Base-by-base conservation (phyloP, 306 rosid species). In the Prunus campanulata region DNA sequence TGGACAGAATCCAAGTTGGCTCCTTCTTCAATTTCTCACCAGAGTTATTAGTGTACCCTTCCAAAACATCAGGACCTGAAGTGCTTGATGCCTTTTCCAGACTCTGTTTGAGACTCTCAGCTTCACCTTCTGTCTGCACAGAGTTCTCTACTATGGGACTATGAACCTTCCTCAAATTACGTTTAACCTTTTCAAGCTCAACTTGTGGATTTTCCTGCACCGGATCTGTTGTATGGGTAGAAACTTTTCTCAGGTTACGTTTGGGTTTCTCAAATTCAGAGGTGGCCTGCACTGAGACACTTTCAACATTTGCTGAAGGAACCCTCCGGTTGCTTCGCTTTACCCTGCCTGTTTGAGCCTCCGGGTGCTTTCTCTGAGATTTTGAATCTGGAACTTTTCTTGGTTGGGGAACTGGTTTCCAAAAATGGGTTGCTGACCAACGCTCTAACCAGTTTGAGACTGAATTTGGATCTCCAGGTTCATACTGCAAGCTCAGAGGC, bases 111-210 rank as follows among this genome's bases (percentile, higher is more conserved):
- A 83, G 77, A 68, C 77, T 74, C 67, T 88, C 96, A 19, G 83
- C 54, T 70, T 87, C 98, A 35, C 75, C 86, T 83, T 90, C 98
- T 12, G 82, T 47, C 65, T 55, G 86, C 70, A 76, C 86, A 70
- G 88, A 74, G 78, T 83, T 87, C 81, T 93, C 98, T 49, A 86
- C 86, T 77, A 82, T 85, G 10, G 99, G 98, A 84, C 81, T 96
- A 65, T 91, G 96, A 81, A 96, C 93, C 93, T 88, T 96, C 77
- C 99, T 93, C 82, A 93, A 85, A 89, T 85, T 89, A 24, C 96
- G 97, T 55, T 96, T 96, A 70, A 96, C 88, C 89, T 96, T 96
- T 85, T 93, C 99, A 64, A 96, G 94, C 79, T 96, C 99, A 84
- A 44, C 66, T 84, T 96, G 98, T 63, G 98, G 93, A 80, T 91